Evolutionary conservation across 2,329 filamentous ascomycete species (phyloP), one percentile per base, ranked within the genome.

Genomic region (Pseudocercospora eumusae): DNA sequence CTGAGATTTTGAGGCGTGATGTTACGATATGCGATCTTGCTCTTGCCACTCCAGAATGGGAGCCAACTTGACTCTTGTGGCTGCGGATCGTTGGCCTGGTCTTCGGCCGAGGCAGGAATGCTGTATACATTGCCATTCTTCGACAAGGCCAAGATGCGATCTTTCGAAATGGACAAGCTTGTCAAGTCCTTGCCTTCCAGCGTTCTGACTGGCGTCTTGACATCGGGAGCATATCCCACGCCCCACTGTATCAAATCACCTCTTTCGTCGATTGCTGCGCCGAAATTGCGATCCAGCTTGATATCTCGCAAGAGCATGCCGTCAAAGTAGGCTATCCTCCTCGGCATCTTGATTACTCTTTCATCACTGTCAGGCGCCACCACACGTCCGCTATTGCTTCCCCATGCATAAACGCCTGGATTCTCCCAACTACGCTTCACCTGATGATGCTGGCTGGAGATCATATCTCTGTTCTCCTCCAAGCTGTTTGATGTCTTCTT

Each of bases 191-290:
- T 96, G 59, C 93, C 93, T 63, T 79, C 86, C 58, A 99, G 78
- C 0, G 93, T 97, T 54, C 83, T 80, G 0, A 82, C 82, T 0
- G 93, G 95, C 28, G 81, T 79, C 9, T 81, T 84, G 28, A 85
- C 80, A 4, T 85, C 82, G 59, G 84, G 82, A 6, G 88, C 89
- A 74, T 89, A 97, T 3, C 83, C 91, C 3, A 83, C 82, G 1
- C 95, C 95, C 95, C 95, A 99, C 78, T 98, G 93, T 11, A 97
- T 81, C 49, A 99, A 76, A 74, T 98, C 90, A 3, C 95, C 95
- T 65, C 88, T 87, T 74, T 97, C 93, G 4, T 88, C 89, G 44
- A 98, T 88, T 9, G 95, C 95, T 3, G 88, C 93, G 8, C 91
- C 95, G 73, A 96, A 93, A 44, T 86, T 85, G 58, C 86, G 83